Evolutionary conservation across 2,329 filamentous ascomycete genomes (phyloP).

Genomic region (Dothiorella sarmentorum): DNA sequence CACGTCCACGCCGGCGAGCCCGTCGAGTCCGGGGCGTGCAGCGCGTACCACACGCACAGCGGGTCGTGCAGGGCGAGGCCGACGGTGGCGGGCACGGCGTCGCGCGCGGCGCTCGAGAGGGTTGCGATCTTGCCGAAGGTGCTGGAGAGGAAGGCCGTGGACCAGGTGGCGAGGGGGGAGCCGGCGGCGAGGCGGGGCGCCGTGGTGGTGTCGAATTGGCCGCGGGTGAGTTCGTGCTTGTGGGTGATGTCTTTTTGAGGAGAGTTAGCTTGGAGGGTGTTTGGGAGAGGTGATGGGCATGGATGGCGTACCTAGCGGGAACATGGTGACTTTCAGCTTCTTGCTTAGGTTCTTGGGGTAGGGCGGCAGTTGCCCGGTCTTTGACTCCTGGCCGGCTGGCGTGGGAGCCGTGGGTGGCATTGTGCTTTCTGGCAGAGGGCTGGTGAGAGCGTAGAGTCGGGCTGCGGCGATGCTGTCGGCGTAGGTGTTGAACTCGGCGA

Average conservation of each 20-base stretch:
- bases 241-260: slow-evolving; percentile 46
- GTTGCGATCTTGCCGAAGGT: slow-evolving; percentile 47
- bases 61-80: slow-evolving; percentile 48
- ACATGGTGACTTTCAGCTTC: slow-evolving; percentile 45
- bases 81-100: slow-evolving; percentile 34
- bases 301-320: slow-evolving; percentile 40
- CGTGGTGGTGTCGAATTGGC: slow-evolving; percentile 36
- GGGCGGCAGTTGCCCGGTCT: slow-evolving; percentile 26
- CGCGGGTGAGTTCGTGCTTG: slow-evolving; percentile 41
- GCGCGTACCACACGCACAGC: slow-evolving; percentile 38
- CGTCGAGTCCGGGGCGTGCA: background rate
- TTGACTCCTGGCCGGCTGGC: slow-evolving; percentile 29
- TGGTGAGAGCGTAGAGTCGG: slow-evolving; percentile 49
- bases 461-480: slow-evolving; percentile 63
- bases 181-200: slow-evolving; percentile 23
- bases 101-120: slow-evolving; percentile 31
- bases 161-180: slow-evolving; percentile 47
- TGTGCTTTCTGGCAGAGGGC: slow-evolving; percentile 65
- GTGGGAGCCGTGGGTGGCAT: slow-evolving; percentile 66
- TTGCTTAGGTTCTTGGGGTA: slow-evolving; percentile 43
- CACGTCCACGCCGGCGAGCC: background rate
- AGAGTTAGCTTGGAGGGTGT: background rate
- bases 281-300: background rate
- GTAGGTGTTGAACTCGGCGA: slow-evolving; percentile 93
- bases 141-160: slow-evolving; percentile 41